Conservation (phyloP, 768 basidiomycete species). For the Dentipellis sp. region DNA sequence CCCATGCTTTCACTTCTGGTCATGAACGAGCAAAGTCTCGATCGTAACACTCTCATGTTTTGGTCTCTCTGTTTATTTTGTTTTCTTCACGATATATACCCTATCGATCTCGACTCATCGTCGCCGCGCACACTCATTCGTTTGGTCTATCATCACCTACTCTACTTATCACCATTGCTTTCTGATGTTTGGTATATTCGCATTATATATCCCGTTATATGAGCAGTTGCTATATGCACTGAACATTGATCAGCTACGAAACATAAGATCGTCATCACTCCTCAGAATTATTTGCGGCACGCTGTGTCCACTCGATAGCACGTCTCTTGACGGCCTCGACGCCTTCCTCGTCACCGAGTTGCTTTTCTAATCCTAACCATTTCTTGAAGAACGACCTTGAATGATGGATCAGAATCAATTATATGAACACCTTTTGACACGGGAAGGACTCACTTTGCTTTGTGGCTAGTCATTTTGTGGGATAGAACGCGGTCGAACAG, state of each 20-base stretch:
- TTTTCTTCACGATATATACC: constrained; percentile 41
- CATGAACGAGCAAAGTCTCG: constrained; percentile 55
- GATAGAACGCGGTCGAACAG: constrained; percentile 80
- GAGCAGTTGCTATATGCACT: constrained; percentile 10
- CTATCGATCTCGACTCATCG: constrained; percentile 23
- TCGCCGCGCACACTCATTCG: constrained; percentile 43
- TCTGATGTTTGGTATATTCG: constrained; percentile 24
- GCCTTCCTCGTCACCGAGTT: constrained; percentile 82
- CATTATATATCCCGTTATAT: constrained; percentile 14
- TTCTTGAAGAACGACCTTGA: constrained; percentile 92
- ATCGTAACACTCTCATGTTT: constrained; percentile 29
- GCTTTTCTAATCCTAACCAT: constrained; percentile 84
- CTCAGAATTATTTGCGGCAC: constrained; percentile 28
- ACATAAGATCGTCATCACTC: constrained; percentile 3
- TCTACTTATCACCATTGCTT: constrained; percentile 26
- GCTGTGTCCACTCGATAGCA: constrained; percentile 87
- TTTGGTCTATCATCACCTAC: constrained; percentile 33
- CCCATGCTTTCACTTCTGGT: constrained; percentile 31
- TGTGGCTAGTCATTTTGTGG: constrained; percentile 87
- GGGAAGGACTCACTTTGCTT: constrained; percentile 75
- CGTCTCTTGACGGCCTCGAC: constrained; percentile 73
- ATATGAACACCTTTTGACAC: not conserved
- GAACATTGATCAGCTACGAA: not conserved
- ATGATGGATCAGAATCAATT: constrained; percentile 2
- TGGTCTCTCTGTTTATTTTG: constrained; percentile 17